A percentile compares a stretch with the other conserved stretches of the same genome.
These are phyloP conservation scores for Chaetothyriales sp. DNA, from an alignment of 2,329 filamentous ascomycete species.

Conservation along the genomic window DNA sequence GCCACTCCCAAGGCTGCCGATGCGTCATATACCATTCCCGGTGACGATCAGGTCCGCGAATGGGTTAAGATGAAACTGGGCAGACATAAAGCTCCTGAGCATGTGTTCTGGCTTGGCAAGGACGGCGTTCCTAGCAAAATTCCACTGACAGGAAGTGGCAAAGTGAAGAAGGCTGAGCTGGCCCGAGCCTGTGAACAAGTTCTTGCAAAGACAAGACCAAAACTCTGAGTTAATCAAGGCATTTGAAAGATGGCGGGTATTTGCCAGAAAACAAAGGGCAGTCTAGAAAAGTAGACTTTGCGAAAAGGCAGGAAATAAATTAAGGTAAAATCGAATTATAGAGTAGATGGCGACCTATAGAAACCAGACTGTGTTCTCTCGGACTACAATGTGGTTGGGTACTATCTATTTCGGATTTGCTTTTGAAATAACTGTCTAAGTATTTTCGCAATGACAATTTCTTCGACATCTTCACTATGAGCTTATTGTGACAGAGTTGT, in stretches of 20 bases:
- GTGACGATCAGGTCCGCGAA: constrained; percentile 42
- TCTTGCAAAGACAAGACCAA: constrained; percentile 3
- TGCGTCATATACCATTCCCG: constrained; percentile 22
- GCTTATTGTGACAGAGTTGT: background rate
- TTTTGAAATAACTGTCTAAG: no score
- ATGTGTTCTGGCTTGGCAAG: constrained; percentile 64
- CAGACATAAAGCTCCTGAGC: constrained; percentile 53
- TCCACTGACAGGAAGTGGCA: constrained; percentile 58
- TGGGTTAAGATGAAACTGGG: constrained; percentile 52
- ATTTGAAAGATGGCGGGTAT: no score
- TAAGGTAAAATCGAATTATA: no score
- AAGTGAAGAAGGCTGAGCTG: constrained; percentile 56
- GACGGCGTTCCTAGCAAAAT: constrained; percentile 42
- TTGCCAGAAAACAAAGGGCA: no score
- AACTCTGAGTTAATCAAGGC: background rate
- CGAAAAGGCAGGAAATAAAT: no score
- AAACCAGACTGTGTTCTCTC: no score
- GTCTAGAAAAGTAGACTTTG: no score
- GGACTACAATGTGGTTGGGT: no score
- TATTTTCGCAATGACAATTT: background rate
- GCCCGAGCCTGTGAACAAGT: constrained; percentile 38
- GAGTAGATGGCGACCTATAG: no score
- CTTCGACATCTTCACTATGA: background rate
- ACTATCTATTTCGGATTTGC: no score
- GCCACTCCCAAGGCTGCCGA: constrained; percentile 18